Evolutionary conservation across 805 yeast genomes (phyloP), one percentile per base, ranked within the genome.

Genomic region (Wickerhamiella hasegawae): DNA sequence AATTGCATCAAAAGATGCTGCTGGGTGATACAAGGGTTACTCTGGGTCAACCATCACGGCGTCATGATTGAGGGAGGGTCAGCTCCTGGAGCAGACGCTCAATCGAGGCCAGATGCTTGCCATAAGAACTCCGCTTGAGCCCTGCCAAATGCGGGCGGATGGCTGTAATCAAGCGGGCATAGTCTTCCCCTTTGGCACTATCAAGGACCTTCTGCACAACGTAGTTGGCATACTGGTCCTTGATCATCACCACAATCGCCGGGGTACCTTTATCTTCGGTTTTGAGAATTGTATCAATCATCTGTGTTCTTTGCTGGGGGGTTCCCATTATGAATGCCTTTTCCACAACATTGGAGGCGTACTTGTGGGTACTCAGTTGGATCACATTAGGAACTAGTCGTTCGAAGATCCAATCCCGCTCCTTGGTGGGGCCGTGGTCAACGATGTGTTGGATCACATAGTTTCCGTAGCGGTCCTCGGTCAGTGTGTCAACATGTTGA

Each of bases 321-420:
- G 70, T 64, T 32, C 94, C 92, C 54, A 66, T 70, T 37, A 80
- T 66, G 38, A 90, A 81, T 47, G 94, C 81, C 54, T 82, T 84
- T 56, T 90, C 99, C 45, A 90, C 94, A 21, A 92, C 99, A 55
- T 90, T 90, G 0, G 95, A 83, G 2, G 98, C 97, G 63, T 84
- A 90, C 58, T 90, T 90, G 62, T 90, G 98, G 50, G 82, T 78
- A n/a, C 95, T 81, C 40, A 84, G 77, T 35, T 69, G 73, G 22
- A 90, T 81, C 32, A 82, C 75, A 15, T 73, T 68, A 19, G 75
- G 75, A 22, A 73, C 57, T 9, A 87, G 92, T 31, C 78, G 71
- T 30, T 66, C 63, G 32, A 83, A 64, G 33, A 90, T 76, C 32
- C 54, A 61, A 38, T 64, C 68, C 14, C 76, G 69, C 47, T 79